Percentiles rank a stretch among this genome's conserved stretches.
Conservation (phyloP, 2,329 filamentous ascomycete species). For the Trichoderma atrobrunneum region DNA sequence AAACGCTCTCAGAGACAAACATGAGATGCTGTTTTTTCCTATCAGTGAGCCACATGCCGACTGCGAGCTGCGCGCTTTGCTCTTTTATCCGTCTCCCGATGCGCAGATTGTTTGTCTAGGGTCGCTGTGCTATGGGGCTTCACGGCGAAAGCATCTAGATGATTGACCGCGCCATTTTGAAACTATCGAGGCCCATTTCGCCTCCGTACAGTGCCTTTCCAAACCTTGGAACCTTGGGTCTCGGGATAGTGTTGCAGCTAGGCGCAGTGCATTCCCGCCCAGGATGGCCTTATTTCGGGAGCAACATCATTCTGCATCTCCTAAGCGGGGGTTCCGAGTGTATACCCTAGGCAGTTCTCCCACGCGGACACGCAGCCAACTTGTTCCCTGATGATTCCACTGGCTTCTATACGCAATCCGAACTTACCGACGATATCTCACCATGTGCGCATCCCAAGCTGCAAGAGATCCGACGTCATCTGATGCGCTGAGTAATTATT, state of each 20-base stretch:
- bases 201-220: conserved; percentile 11
- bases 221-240: background rate
- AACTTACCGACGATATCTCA: conserved; percentile 3
- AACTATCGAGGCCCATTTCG: background rate
- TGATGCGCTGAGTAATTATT: background rate
- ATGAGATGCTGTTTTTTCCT: background rate
- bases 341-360: background rate
- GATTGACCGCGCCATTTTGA: background rate
- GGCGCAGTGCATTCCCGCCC: background rate
- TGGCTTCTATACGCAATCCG: background rate
- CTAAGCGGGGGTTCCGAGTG: background rate
- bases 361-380: background rate
- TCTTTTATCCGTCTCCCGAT: background rate
- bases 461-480: background rate
- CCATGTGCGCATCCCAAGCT: background rate
- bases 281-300: background rate
- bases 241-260: background rate
- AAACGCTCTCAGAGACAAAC: background rate
- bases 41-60: background rate
- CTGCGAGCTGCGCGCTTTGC: background rate
- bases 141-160: background rate
- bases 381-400: background rate
- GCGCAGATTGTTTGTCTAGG: background rate
- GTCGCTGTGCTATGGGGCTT: background rate
- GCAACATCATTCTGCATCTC: background rate